Conservation (phyloP, 352 stramenopile species). For the Aphanomyces astaci region DNA sequence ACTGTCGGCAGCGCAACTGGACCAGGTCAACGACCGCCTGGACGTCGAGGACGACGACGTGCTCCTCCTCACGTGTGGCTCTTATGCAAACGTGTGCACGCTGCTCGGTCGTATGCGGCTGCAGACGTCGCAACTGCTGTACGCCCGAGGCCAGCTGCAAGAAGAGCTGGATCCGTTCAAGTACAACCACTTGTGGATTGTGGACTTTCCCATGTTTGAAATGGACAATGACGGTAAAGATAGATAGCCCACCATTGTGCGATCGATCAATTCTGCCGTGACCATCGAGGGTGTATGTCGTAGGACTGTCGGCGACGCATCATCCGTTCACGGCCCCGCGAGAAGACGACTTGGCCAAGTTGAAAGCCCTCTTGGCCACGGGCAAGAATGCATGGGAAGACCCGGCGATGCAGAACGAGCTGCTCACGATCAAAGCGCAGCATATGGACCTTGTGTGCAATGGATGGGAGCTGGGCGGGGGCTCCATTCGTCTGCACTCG, state of each 20-base stretch:
- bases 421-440: conserved; percentile 59
- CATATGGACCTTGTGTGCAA: conserved; percentile 87
- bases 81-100: conserved; percentile 45
- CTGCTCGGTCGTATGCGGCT: conserved; percentile 63
- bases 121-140: conserved; percentile 49
- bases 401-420: conserved; percentile 39
- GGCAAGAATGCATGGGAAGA: conserved; percentile 43
- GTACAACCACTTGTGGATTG: conserved; percentile 77
- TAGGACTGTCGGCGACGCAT: conserved; percentile 63
- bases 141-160: conserved; percentile 50
- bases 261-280: no score
- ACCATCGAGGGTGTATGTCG: no score
- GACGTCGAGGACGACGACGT: conserved; percentile 57
- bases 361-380: conserved; percentile 40
- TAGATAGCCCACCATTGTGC: conserved; percentile 19
- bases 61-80: conserved; percentile 50
- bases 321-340: conserved; percentile 80
- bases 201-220: conserved; percentile 86
- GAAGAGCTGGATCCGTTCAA: conserved; percentile 54
- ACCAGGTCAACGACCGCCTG: conserved; percentile 34
- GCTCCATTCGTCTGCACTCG: conserved; percentile 80
- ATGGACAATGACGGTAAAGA: conserved; percentile 37
- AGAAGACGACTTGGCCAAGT: conserved; percentile 35
- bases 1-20: conserved; percentile 34
- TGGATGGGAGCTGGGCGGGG: conserved; percentile 78